Conservation (phyloP, 768 basidiomycete genomes). For the Podaxis pistillaris region DNA sequence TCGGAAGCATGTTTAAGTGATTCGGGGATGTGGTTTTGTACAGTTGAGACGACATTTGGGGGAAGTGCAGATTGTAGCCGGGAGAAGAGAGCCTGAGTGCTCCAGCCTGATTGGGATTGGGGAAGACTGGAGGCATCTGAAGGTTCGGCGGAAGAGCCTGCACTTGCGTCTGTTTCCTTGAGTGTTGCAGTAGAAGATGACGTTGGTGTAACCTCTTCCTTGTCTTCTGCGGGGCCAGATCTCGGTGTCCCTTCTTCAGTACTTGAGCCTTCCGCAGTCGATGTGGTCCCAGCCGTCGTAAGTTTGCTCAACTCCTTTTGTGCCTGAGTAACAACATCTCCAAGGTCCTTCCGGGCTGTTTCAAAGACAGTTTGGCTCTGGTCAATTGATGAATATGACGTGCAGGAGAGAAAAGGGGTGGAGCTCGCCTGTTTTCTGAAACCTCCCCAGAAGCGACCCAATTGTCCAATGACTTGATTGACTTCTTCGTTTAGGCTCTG, state of each 20-base stretch:
- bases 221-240: background rate
- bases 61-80: constrained; percentile 75
- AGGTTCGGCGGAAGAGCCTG: background rate
- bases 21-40: constrained; percentile 69
- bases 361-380: constrained; percentile 72
- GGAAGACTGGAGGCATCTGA: background rate
- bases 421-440: constrained; percentile 79
- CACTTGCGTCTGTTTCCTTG: background rate
- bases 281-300: constrained; percentile 22
- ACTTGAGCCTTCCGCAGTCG: constrained; percentile 5
- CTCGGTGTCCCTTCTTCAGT: background rate
- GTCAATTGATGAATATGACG: constrained; percentile 1
- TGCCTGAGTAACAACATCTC: constrained; percentile 73
- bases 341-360: constrained; percentile 69
- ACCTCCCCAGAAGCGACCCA: constrained; percentile 88
- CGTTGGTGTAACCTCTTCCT: constrained; percentile 8
- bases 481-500: constrained; percentile 82
- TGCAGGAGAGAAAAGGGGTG: background rate
- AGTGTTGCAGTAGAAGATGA: constrained; percentile 17
- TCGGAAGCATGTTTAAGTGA: constrained; percentile 59
- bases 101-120: constrained; percentile 23
- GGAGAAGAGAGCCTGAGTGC: constrained; percentile 52
- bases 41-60: constrained; percentile 66
- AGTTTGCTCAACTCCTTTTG: constrained; percentile 74
- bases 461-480: constrained; percentile 81